Percentiles rank a stretch among this genome's conserved stretches.
Evolutionary conservation across 2,329 filamentous ascomycete species (phyloP).

Genomic region (Neofusicoccum kwambonambiense): DNA sequence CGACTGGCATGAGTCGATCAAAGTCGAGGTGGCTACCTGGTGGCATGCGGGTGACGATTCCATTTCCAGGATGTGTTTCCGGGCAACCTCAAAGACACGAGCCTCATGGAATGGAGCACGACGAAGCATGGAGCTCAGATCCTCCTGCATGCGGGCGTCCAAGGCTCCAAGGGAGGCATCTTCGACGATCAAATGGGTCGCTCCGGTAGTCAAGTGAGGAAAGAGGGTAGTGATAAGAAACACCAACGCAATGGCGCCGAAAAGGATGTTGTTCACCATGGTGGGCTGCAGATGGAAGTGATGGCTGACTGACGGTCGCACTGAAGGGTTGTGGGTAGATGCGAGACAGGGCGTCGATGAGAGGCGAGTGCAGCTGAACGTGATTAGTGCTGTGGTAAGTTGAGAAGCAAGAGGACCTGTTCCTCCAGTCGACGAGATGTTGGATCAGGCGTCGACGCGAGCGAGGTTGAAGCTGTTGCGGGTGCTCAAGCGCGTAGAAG

Average conservation of each 20-base stretch:
- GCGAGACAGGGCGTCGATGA: not conserved
- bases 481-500: not conserved
- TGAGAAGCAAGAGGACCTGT: not conserved
- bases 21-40: slow-evolving; percentile 50
- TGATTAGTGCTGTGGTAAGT: not conserved
- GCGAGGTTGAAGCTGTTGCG: not conserved
- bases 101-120: slow-evolving; percentile 23
- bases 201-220: not conserved
- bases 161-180: not conserved
- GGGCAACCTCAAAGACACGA: slow-evolving; percentile 15
- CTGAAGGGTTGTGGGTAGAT: not conserved
- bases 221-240: not conserved
- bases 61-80: slow-evolving; percentile 39
- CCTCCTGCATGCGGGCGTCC: not conserved
- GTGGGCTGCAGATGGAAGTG: not conserved
- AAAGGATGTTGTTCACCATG: not conserved
- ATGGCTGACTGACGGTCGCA: not conserved
- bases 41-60: slow-evolving; percentile 51
- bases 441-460: not conserved
- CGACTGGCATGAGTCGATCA: slow-evolving; percentile 55
- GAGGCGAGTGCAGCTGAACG: not conserved
- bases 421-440: not conserved
- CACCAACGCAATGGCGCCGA: not conserved
- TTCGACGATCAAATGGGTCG: not conserved
- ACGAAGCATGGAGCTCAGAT: slow-evolving; percentile 23